Conservation (phyloP, 73 alveolate species). For the Symbiodinium pilosum region DNA sequence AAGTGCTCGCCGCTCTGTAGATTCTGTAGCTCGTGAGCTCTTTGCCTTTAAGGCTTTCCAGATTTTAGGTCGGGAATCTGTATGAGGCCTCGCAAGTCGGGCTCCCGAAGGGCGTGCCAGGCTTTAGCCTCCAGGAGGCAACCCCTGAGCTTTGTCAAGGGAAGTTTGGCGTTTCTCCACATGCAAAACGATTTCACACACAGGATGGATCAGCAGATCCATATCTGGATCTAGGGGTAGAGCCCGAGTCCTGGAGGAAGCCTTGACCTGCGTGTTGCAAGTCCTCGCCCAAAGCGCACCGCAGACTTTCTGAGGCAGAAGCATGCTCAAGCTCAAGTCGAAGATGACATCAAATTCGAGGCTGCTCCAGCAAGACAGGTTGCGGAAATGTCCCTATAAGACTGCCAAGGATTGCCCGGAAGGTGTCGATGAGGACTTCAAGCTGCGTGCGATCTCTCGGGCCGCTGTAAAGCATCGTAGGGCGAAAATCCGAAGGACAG, state of each 20-base stretch:
- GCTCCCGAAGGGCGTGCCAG: background rate
- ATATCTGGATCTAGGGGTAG: conserved; percentile 56
- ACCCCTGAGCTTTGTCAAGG: background rate
- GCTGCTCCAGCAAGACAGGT: background rate
- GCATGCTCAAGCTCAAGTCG: background rate
- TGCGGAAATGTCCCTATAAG: background rate
- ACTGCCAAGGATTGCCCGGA: conserved; percentile 92
- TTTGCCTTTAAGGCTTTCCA: too few species aligned
- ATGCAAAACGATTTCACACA: background rate
- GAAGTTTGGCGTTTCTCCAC: background rate
- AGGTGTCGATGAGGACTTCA: conserved; percentile 83
- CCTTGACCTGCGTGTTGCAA: too few species aligned
- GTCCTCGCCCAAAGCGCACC: too few species aligned
- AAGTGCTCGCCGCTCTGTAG: background rate
- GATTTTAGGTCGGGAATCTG: background rate
- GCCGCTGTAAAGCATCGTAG: background rate
- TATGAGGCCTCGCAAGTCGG: background rate
- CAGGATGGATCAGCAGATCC: conserved; percentile 52
- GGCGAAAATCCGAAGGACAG: conserved; percentile 20
- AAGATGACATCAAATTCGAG: conserved; percentile 71
- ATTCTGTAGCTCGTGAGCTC: too few species aligned
- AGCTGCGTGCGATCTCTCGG: background rate
- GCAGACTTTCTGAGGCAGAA: conserved; percentile 22
- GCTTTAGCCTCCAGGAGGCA: background rate
- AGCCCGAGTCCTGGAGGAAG: conserved; percentile 20